These are phyloP conservation scores for Ilex aquifolium DNA, from an alignment of 257 asterid species.

Conservation along the genomic window DNA sequence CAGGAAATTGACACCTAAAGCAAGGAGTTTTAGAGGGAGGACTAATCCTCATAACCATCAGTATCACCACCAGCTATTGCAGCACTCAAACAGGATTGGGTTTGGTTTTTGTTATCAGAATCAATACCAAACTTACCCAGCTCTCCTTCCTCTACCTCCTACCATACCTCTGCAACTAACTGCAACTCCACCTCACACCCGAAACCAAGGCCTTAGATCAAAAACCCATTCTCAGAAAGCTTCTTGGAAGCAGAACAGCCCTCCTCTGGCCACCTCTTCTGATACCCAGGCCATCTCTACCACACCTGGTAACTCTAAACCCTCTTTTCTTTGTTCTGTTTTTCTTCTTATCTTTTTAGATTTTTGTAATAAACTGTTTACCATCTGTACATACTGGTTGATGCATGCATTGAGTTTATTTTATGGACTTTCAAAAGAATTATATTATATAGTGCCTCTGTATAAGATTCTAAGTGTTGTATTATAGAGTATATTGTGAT, in stretches of 20 bases:
- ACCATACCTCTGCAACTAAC: conserved; percentile 47
- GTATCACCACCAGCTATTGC: conserved; percentile 42
- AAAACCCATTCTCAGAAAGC: conserved; percentile 50
- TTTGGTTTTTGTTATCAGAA: conserved; percentile 46
- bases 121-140: conserved; percentile 50
- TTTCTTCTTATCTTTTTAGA: not conserved
- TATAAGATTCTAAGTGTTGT: too few relatives aligned
- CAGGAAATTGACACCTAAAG: conserved; percentile 45
- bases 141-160: conserved; percentile 81
- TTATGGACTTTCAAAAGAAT: not conserved
- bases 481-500: too few relatives aligned
- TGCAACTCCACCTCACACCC: conserved; percentile 39
- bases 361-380: not conserved
- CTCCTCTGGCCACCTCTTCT: conserved; percentile 50
- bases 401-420: conserved; percentile 2
- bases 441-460: too few relatives aligned
- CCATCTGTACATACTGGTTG: not conserved
- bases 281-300: conserved; percentile 32
- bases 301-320: conserved; percentile 41
- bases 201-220: conserved; percentile 40
- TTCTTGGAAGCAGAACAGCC: conserved; percentile 24
- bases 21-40: conserved; percentile 24
- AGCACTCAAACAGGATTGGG: conserved; percentile 40
- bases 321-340: conserved; percentile 2
- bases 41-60: conserved; percentile 29